These are phyloP conservation scores for Colletotrichum theobromicola DNA, from an alignment of 2,329 filamentous ascomycete species.

Conservation along the genomic window DNA sequence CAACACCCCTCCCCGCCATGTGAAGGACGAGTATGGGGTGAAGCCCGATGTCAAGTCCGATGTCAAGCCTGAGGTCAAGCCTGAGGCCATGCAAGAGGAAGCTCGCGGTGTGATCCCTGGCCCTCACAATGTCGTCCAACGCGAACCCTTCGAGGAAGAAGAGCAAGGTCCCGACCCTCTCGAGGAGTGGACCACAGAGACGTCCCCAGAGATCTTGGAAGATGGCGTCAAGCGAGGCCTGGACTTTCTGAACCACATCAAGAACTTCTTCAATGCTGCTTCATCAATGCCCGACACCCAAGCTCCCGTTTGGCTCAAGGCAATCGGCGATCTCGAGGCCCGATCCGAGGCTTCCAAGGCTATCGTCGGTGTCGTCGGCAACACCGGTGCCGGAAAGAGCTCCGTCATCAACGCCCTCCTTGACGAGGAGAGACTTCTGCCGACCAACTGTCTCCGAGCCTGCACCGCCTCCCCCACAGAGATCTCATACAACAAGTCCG, in stretches of 20 bases:
- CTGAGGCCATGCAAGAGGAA: not conserved
- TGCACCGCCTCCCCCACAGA: conserved; percentile 68
- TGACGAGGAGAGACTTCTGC: conserved; percentile 59
- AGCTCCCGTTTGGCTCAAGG: not conserved
- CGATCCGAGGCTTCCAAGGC: conserved; percentile 31
- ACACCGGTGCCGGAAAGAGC: conserved; percentile 67
- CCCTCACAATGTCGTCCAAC: no score
- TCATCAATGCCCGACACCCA: not conserved
- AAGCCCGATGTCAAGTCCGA: not conserved
- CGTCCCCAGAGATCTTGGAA: conserved; percentile 3
- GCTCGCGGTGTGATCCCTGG: not conserved
- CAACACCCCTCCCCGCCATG: not conserved
- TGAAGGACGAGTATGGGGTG: not conserved
- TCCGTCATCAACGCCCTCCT: conserved; percentile 69
- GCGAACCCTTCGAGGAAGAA: not conserved
- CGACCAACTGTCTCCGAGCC: conserved; percentile 59
- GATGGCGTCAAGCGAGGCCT: not conserved
- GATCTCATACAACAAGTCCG: conserved; percentile 60
- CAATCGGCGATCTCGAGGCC: conserved; percentile 24
- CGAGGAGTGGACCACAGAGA: not conserved
- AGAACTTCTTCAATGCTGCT: not conserved
- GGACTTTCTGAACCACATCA: conserved; percentile 5
- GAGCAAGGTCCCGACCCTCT: not conserved
- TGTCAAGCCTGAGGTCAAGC: not conserved
- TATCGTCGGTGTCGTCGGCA: conserved; percentile 66